These are phyloP conservation scores for Teunomyces stri DNA, from an alignment of 805 yeast species.

Conservation along the genomic window DNA sequence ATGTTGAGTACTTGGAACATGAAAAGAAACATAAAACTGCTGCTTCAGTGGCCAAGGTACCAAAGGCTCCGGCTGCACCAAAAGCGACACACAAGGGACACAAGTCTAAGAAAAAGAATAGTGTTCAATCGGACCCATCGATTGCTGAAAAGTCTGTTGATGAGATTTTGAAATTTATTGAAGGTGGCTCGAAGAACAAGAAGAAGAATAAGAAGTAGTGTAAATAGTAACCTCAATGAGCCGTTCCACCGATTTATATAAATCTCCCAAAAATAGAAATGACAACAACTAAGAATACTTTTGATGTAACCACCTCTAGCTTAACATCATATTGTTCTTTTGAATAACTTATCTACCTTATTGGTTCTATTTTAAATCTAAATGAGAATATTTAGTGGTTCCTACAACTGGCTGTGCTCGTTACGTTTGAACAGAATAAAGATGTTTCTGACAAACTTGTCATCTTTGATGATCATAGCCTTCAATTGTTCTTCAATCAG, in stretches of 20 bases:
- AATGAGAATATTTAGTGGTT: neutral
- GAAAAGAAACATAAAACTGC: constrained; percentile 20
- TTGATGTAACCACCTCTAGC: no score
- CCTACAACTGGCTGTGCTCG: neutral
- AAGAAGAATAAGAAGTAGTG: constrained; percentile 8
- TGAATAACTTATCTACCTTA: neutral
- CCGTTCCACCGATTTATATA: neutral
- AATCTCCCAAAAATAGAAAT: neutral
- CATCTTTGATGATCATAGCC: constrained; percentile 31
- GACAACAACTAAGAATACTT: neutral
- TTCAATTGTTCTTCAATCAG: constrained; percentile 32
- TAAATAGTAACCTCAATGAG: neutral
- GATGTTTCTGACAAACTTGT: constrained; percentile 44
- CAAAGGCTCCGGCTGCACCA: neutral
- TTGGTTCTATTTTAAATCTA: neutral
- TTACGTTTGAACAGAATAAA: constrained; percentile 33
- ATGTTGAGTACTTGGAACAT: constrained; percentile 42
- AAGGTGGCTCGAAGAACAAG: constrained; percentile 41
- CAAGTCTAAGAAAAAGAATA: constrained; percentile 16
- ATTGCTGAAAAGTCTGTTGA: constrained; percentile 67
- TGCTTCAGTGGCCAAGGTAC: constrained; percentile 14
- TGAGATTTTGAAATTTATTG: constrained; percentile 68
- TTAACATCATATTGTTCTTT: no score
- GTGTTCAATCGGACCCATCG: constrained; percentile 43
- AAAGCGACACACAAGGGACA: constrained; percentile 14